These are phyloP conservation scores for Leccinum pachyderme DNA, from an alignment of 1,284 basidiomycete species.

Conservation along the genomic window DNA sequence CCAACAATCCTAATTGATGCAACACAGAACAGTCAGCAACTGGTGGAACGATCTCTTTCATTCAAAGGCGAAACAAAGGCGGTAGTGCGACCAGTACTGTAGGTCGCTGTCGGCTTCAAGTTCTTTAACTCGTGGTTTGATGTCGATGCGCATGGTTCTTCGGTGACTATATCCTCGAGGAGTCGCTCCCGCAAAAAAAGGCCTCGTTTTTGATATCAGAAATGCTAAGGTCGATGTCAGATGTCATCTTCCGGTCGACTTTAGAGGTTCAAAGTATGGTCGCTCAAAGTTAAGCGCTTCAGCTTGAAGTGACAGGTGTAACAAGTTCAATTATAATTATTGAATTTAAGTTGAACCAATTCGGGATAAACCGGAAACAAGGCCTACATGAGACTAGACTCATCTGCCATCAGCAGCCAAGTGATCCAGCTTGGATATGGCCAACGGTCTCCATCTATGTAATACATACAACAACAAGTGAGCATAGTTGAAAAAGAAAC, in stretches of 20 bases:
- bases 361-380: background rate
- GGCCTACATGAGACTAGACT: background rate
- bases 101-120: no score
- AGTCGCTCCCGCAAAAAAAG: no score
- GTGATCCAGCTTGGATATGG: background rate
- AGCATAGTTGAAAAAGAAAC: background rate
- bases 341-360: background rate
- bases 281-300: no score
- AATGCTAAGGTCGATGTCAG: background rate
- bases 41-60: background rate
- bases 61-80: background rate
- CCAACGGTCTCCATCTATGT: background rate
- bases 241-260: background rate
- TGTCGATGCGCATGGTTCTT: background rate
- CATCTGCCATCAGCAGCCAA: background rate
- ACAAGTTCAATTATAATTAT: no score
- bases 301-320: no score
- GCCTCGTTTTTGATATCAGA: no score
- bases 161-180: no score
- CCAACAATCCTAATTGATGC: background rate
- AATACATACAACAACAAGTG: background rate
- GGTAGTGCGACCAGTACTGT: no score
- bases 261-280: background rate
- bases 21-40: background rate
- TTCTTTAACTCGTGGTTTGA: no score